Conservation (phyloP, 805 yeast species). For the Saccharomycopsis sp. region DNA sequence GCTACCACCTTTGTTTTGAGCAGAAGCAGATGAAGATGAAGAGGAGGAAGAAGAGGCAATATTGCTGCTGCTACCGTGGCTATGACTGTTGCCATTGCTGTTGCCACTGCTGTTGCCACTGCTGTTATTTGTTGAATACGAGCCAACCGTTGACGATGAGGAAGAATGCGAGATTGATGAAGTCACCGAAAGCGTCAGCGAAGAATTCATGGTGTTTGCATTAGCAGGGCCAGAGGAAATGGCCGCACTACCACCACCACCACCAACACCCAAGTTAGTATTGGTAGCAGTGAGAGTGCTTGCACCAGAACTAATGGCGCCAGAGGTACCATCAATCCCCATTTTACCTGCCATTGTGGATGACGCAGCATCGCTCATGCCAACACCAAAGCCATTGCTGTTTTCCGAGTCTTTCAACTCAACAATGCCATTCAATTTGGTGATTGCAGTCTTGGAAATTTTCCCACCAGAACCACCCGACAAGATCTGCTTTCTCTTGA, state of each 20-base stretch:
- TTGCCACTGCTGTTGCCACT: conserved; percentile 1
- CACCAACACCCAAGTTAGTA: too few relatives aligned
- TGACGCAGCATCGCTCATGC: too few relatives aligned
- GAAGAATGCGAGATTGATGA: too few relatives aligned
- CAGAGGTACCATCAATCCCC: too few relatives aligned
- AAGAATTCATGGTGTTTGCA: too few relatives aligned
- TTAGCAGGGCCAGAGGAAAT: too few relatives aligned
- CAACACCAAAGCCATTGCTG: background rate
- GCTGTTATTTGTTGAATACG: background rate
- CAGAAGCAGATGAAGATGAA: background rate
- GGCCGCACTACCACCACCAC: too few relatives aligned
- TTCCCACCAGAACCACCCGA: too few relatives aligned
- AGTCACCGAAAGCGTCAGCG: too few relatives aligned
- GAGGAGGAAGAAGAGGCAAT: background rate
- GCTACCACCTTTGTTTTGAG: conserved; percentile 19
- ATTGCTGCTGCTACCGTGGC: background rate
- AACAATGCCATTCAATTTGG: background rate
- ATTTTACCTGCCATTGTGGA: too few relatives aligned
- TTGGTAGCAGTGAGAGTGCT: background rate
- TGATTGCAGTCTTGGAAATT: background rate
- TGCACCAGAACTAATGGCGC: too few relatives aligned
- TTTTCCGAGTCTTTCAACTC: background rate
- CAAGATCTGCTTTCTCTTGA: background rate
- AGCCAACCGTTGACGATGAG: too few relatives aligned
- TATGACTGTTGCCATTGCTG: background rate